Evolutionary conservation across 2,329 filamentous ascomycete species (phyloP).

Genomic region (Cryphonectria radicalis): DNA sequence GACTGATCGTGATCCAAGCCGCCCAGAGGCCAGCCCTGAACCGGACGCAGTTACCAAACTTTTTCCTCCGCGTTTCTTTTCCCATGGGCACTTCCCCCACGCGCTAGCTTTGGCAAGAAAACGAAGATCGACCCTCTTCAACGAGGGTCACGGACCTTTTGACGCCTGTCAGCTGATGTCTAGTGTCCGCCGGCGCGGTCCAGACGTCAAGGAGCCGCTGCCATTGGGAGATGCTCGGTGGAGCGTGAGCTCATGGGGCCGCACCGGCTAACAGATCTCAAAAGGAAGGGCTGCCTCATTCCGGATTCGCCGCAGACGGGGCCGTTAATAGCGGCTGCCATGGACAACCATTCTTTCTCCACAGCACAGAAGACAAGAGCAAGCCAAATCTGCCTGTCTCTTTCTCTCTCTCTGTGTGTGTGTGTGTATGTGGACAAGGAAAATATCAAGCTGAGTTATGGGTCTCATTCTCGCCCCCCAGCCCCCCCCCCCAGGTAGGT

Average conservation of each 20-base stretch:
- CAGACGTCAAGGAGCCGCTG: neutral
- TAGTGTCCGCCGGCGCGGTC: constrained; percentile 6
- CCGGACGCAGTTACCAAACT: neutral
- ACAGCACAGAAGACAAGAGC: neutral
- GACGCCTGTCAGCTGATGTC: constrained; percentile 23
- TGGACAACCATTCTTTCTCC: neutral
- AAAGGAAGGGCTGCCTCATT: neutral
- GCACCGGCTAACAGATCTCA: neutral
- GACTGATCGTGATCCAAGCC: neutral
- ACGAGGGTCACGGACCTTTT: constrained; percentile 11
- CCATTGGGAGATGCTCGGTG: neutral
- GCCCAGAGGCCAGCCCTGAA: neutral
- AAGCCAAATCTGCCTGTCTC: neutral
- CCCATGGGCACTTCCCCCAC: constrained; percentile 10
- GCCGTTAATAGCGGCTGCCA: neutral
- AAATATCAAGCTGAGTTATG: neutral
- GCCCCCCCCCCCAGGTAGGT: neutral
- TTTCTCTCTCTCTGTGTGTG: neutral
- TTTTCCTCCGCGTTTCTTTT: neutral
- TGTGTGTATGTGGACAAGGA: neutral
- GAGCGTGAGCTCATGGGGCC: neutral
- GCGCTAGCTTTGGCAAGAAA: neutral
- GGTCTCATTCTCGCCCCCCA: neutral
- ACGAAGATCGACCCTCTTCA: constrained; percentile 1
- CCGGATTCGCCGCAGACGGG: neutral